These are phyloP conservation scores for Imleria badia DNA, from an alignment of 768 basidiomycete genomes.

Conservation along the genomic window DNA sequence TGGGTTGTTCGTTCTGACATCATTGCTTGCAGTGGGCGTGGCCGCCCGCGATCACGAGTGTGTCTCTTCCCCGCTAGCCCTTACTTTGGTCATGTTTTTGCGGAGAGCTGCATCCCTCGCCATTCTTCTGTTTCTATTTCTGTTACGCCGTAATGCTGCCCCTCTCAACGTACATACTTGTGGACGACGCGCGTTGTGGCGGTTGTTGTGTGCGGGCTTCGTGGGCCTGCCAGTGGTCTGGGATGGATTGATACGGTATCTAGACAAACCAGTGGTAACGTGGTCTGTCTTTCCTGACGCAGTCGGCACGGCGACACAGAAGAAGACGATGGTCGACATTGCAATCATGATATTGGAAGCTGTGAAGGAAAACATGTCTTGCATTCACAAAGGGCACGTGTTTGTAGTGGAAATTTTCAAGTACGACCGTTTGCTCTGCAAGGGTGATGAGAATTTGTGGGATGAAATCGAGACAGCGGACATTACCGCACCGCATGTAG, in stretches of 20 bases:
- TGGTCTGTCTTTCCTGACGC: slow-evolving; percentile 1
- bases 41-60: not conserved
- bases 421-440: slow-evolving; percentile 16
- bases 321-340: slow-evolving; percentile 11
- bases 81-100: not conserved
- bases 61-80: not conserved
- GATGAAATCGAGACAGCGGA: too few species aligned
- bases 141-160: not conserved
- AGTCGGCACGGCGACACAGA: slow-evolving; percentile 4
- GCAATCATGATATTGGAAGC: slow-evolving; percentile 9
- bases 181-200: slow-evolving; percentile 6
- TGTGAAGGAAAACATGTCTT: slow-evolving; percentile 9
- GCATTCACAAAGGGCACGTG: not conserved
- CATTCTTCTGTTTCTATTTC: not conserved
- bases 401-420: not conserved
- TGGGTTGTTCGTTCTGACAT: slow-evolving; percentile 33
- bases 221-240: not conserved
- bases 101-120: not conserved
- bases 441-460: slow-evolving; percentile 6
- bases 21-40: slow-evolving; percentile 16
- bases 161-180: not conserved
- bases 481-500: too few species aligned
- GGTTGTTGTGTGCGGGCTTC: not conserved
- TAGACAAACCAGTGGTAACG: not conserved
- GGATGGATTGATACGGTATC: not conserved